These are phyloP conservation scores for Cyclocybe aegerita DNA, from an alignment of 768 basidiomycete species.

Conservation along the genomic window DNA sequence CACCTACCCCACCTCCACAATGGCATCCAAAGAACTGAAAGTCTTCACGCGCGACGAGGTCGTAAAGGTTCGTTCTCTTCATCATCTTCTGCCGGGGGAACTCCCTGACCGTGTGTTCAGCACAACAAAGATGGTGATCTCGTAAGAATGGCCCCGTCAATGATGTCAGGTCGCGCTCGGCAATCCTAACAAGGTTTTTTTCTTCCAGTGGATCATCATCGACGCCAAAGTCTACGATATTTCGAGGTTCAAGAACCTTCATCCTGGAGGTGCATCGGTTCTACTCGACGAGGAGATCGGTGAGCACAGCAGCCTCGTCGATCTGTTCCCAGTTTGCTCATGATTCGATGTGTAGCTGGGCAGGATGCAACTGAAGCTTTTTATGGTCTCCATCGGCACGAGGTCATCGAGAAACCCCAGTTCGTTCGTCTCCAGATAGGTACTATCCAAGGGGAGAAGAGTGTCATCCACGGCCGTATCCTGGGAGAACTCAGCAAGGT, in stretches of 20 bases:
- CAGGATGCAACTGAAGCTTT: slow-evolving; percentile 90
- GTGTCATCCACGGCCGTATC: slow-evolving; percentile 53
- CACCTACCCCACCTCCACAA: slow-evolving; percentile 8
- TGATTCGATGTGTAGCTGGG: slow-evolving; percentile 55
- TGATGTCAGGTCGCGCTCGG: neutral
- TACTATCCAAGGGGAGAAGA: slow-evolving; percentile 64
- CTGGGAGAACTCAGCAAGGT: slow-evolving; percentile 72
- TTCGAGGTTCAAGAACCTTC: slow-evolving; percentile 75
- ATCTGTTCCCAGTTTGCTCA: neutral
- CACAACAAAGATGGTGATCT: slow-evolving; percentile 78
- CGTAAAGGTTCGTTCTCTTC: slow-evolving; percentile 33
- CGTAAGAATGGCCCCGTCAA: slow-evolving; percentile 22
- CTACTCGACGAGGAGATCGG: slow-evolving; percentile 77
- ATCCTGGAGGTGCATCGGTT: slow-evolving; percentile 84
- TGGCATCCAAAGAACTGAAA: slow-evolving; percentile 36
- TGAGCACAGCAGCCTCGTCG: slow-evolving; percentile 29
- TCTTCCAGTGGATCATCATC: slow-evolving; percentile 76
- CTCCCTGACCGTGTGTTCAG: slow-evolving; percentile 32
- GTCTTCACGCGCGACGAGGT: slow-evolving; percentile 41
- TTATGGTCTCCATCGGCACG: slow-evolving; percentile 87
- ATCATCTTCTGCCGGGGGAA: neutral
- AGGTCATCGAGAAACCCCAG: slow-evolving; percentile 80
- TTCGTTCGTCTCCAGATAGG: slow-evolving; percentile 79
- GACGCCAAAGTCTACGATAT: slow-evolving; percentile 87
- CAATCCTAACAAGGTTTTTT: neutral